Evolutionary conservation across 2,329 filamentous ascomycete genomes (phyloP), one percentile per base, ranked within the genome.

Genomic region (Sordariomycetes sp.): DNA sequence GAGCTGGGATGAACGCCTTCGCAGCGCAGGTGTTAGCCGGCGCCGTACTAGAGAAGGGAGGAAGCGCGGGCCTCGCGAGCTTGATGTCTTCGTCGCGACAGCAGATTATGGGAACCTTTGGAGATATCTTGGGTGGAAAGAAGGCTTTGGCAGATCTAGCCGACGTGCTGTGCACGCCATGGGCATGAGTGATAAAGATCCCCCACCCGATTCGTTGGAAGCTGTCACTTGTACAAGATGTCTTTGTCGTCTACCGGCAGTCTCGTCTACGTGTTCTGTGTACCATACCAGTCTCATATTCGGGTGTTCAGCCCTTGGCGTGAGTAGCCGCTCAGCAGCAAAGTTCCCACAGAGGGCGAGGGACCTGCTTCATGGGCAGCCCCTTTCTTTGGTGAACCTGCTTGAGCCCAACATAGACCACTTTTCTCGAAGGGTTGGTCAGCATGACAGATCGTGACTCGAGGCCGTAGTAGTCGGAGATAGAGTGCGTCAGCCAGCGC

Each of bases 401-500:
- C 50, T 73, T 76, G 40, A 90, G 63, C 4, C 83, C 84, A 16
- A 95, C 79, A 48, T 93, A 94, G 7, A 92, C 86, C 41, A 92
- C 82, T 33, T 85, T 75, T 34, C 80, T 73, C 11, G 78, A 72
- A 3, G 86, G 81, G 43, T 77, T 68, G 21, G 78, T 79, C 2
- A 81, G 70, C 0, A 82, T 82, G 39, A 90, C 75, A 5, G 84
- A 88, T 64, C 79, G 86, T 15, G 88, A 94, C 40, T 79, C 74
- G 37, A 95, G 70, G 29, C 87, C 88, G 53, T 96, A 96, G 57
- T 96, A 96, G 26, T 82, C 76, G 8, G 86, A 90, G 42, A 96
- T 88, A 38, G 85, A 83, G 58, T 96, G 88, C 2, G 93, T 86
- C 35, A 96, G 74, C 84, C 88, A 96, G 42, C 90, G 83, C 45